Percentiles rank a stretch among this genome's conserved stretches.
phyloP scores from a whole-genome alignment of 371 early-diverging fungal genomes.

The Chytridiales sp. region DNA sequence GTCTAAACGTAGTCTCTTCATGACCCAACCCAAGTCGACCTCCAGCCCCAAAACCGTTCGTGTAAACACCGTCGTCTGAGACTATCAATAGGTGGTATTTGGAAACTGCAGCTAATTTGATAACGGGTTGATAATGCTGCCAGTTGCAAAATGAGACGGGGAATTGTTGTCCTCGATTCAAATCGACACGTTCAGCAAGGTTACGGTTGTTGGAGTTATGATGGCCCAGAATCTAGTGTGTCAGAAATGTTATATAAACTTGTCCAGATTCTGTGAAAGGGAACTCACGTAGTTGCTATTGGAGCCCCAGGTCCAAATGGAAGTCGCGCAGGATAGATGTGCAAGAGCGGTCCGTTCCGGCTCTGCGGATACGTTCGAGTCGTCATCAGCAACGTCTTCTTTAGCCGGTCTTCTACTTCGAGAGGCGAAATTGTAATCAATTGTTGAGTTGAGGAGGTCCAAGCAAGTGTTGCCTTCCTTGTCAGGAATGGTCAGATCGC shows the following conservation, averaged over 20 bases:
- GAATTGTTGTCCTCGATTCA: constrained; percentile 35
- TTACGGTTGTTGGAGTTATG: constrained; percentile 64
- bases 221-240: constrained; percentile 53
- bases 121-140: constrained; percentile 27
- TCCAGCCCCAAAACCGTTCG: constrained; percentile 73
- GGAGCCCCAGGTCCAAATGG: constrained; percentile 75
- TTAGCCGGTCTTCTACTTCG: background rate
- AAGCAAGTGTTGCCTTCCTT: constrained; percentile 55
- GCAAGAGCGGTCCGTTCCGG: background rate
- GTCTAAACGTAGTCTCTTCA: constrained; percentile 55
- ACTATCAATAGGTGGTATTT: constrained; percentile 70
- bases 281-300: constrained; percentile 62
- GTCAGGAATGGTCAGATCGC: constrained; percentile 59
- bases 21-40: constrained; percentile 69
- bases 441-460: constrained; percentile 51
- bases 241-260: background rate
- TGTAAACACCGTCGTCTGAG: constrained; percentile 55
- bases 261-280: background rate
- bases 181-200: constrained; percentile 63
- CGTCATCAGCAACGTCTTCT: constrained; percentile 26
- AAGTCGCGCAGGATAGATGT: constrained; percentile 32
- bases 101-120: constrained; percentile 54
- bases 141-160: constrained; percentile 19
- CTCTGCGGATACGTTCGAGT: background rate
- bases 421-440: too few relatives aligned